Conservation (phyloP, 208 protist species). For the Leishmania tarentolae region DNA sequence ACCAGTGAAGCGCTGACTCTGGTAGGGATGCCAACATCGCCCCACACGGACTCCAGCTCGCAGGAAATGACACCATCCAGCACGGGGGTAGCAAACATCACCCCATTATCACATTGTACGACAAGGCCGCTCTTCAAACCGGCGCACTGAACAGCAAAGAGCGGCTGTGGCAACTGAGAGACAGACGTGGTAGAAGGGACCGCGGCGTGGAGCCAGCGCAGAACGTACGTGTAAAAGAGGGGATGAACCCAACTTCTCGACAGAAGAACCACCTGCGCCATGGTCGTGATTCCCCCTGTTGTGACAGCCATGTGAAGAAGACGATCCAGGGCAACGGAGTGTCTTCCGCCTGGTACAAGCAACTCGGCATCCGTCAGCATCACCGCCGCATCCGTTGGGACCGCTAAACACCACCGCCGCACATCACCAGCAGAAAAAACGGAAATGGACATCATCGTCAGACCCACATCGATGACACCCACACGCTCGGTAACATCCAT, state of each 20-base stretch:
- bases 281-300: not conserved
- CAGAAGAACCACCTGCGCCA: not conserved
- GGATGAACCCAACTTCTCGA: not conserved
- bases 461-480: not conserved
- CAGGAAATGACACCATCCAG: slow-evolving; percentile 11
- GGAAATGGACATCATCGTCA: not conserved
- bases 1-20: not conserved
- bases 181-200: not conserved
- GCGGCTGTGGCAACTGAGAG: not conserved
- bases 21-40: not conserved
- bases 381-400: not conserved
- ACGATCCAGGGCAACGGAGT: not conserved
- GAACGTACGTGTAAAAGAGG: slow-evolving; percentile 10
- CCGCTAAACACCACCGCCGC: not conserved
- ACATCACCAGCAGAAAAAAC: not conserved
- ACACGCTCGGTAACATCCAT: not conserved
- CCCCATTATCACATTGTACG: slow-evolving; percentile 7
- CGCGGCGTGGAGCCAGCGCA: slow-evolving; percentile 14
- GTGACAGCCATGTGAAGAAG: not conserved
- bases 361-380: not conserved
- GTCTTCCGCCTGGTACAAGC: not conserved
- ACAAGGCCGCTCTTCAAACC: slow-evolving; percentile 12
- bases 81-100: slow-evolving; percentile 7
- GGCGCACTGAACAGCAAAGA: slow-evolving; percentile 6
- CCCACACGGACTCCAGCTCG: slow-evolving; percentile 6